These are phyloP conservation scores for Solanum tarijense DNA, from an alignment of 257 asterid genomes.

Conservation along the genomic window DNA sequence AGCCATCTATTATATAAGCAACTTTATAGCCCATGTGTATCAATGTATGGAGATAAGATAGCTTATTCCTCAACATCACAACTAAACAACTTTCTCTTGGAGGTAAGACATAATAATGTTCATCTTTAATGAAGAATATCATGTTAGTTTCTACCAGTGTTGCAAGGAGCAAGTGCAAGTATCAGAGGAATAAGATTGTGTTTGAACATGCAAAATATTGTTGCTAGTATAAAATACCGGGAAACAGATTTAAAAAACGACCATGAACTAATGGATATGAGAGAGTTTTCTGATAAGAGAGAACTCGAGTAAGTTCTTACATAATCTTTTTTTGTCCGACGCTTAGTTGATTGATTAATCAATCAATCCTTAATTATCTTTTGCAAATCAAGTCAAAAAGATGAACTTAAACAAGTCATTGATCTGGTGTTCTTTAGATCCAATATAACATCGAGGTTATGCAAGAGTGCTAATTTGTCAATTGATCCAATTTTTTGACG, in stretches of 20 bases:
- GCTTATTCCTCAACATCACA: not conserved
- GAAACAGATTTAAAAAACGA: not conserved
- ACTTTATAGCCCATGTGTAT: not conserved
- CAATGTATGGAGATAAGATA: not conserved
- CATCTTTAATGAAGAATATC: not conserved
- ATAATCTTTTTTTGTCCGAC: not conserved
- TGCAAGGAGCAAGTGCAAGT: not conserved
- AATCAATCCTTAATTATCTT: not conserved
- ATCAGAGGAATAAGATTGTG: not conserved
- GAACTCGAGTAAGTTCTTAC: not conserved
- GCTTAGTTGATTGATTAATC: not conserved
- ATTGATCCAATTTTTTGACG: not conserved
- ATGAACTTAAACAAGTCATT: not conserved
- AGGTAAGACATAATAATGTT: not conserved
- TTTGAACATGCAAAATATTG: not conserved
- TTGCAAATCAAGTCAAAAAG: not conserved
- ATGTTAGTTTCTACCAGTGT: not conserved
- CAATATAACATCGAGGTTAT: not conserved
- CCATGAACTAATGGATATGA: not conserved
- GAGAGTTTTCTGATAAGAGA: not conserved
- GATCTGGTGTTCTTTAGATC: not conserved
- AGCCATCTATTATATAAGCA: not conserved
- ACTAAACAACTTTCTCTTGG: not conserved
- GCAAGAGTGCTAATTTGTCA: not conserved
- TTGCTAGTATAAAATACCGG: not conserved